A percentile compares a stretch with the other conserved stretches of the same genome.
Evolutionary conservation across 805 yeast genomes (phyloP).

Genomic region (Middelhovenomyces tepae): DNA sequence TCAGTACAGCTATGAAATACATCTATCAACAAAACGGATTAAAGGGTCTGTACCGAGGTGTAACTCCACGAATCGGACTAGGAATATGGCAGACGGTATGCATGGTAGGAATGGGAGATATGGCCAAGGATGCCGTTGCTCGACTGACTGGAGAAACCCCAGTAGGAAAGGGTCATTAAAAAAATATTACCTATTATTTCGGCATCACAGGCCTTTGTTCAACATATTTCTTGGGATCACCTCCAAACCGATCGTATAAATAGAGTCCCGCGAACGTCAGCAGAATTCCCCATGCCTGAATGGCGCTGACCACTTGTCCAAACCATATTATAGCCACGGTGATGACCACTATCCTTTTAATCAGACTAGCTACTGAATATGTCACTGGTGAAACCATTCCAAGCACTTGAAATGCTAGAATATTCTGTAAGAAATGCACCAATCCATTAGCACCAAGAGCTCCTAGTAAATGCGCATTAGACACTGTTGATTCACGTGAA

Average conservation of each 20-base stretch:
- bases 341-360: conserved; percentile 82
- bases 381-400: conserved; percentile 79
- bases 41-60: conserved; percentile 91
- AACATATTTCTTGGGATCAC: too few species aligned
- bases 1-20: conserved; percentile 66
- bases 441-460: conserved; percentile 58
- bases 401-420: conserved; percentile 71
- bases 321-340: conserved; percentile 63
- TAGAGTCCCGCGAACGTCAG: conserved; percentile 34
- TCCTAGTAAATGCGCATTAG: conserved; percentile 33
- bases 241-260: conserved; percentile 34
- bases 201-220: too few species aligned
- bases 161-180: conserved; percentile 31
- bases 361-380: conserved; percentile 77
- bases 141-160: conserved; percentile 53
- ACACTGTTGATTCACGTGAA: conserved; percentile 16
- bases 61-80: conserved; percentile 90
- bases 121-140: conserved; percentile 66
- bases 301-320: conserved; percentile 33
- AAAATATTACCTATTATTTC: too few species aligned
- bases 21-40: conserved; percentile 77
- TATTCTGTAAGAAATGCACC: conserved; percentile 70
- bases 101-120: conserved; percentile 97
- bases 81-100: conserved; percentile 98
- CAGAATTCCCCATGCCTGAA: conserved; percentile 35